phyloP scores from a whole-genome alignment of 2,329 filamentous ascomycete genomes.

The Monosporascus sp. region DNA sequence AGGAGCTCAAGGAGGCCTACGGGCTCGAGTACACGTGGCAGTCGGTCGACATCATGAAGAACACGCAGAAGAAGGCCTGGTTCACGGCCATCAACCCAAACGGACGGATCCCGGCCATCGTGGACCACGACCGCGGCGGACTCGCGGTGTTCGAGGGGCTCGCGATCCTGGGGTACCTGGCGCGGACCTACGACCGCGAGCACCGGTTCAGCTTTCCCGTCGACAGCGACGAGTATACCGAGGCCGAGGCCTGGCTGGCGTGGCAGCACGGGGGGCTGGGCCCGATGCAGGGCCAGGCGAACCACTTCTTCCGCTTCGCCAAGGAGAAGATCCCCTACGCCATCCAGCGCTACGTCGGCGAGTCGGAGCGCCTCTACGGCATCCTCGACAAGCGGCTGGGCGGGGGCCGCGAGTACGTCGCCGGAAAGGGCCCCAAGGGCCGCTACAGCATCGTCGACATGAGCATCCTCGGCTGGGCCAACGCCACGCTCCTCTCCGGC shows the following conservation, averaged over 20 bases:
- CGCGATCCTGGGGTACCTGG: constrained; percentile 68
- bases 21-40: constrained; percentile 55
- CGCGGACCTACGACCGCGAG: constrained; percentile 65
- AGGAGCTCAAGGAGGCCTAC: constrained; percentile 62
- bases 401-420: constrained; percentile 41
- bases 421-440: constrained; percentile 43
- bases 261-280: constrained; percentile 73
- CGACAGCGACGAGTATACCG: constrained; percentile 30
- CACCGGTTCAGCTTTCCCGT: constrained; percentile 58
- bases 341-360: constrained; percentile 68
- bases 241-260: constrained; percentile 56
- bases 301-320: constrained; percentile 65
- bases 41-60: constrained; percentile 52
- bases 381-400: constrained; percentile 62
- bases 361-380: constrained; percentile 68
- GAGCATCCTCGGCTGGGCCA: constrained; percentile 64
- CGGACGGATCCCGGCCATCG: constrained; percentile 59
- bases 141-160: constrained; percentile 69
- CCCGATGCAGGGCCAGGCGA: constrained; percentile 68
- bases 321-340: constrained; percentile 66
- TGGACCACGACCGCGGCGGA: constrained; percentile 57
- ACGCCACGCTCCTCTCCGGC: constrained; percentile 51
- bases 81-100: constrained; percentile 59
- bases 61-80: constrained; percentile 64
- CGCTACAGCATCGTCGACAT: constrained; percentile 68